Evolutionary conservation across 2,329 filamentous ascomycete species (phyloP).

Genomic region (Fusarium hostae): DNA sequence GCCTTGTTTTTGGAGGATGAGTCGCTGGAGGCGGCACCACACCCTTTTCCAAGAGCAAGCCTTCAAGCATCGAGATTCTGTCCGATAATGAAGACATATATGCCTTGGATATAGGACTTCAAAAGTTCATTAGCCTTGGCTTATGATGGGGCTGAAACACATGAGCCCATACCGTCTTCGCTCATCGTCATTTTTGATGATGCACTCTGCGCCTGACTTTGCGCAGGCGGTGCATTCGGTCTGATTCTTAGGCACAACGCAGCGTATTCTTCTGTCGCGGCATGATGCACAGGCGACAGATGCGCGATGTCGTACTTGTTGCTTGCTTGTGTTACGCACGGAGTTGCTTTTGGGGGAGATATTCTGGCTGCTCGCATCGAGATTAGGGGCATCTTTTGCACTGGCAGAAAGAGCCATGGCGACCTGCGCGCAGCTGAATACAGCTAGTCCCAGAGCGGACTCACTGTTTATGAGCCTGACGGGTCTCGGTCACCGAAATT

Average conservation of each 20-base stretch:
- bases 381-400: constrained; percentile 25
- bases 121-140: background rate
- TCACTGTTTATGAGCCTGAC: background rate
- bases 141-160: background rate
- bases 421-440: background rate
- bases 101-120: constrained; percentile 66
- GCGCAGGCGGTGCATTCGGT: constrained; percentile 64
- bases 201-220: constrained; percentile 60
- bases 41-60: constrained; percentile 61
- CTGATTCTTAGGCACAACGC: constrained; percentile 64
- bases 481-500: background rate
- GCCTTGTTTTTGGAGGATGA: constrained; percentile 64
- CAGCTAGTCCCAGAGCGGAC: background rate
- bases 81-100: constrained; percentile 68
- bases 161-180: constrained; percentile 57
- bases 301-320: constrained; percentile 58
- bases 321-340: constrained; percentile 47
- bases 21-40: constrained; percentile 60
- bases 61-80: constrained; percentile 62
- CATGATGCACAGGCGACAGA: constrained; percentile 67
- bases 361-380: constrained; percentile 50
- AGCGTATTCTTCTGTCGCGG: constrained; percentile 59
- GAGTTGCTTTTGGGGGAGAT: constrained; percentile 45
- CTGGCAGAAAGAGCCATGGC: constrained; percentile 31
- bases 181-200: constrained; percentile 69